Base-by-base conservation (phyloP, 495 filamentous ascomycete species). In the Podospora fimiseda region DNA sequence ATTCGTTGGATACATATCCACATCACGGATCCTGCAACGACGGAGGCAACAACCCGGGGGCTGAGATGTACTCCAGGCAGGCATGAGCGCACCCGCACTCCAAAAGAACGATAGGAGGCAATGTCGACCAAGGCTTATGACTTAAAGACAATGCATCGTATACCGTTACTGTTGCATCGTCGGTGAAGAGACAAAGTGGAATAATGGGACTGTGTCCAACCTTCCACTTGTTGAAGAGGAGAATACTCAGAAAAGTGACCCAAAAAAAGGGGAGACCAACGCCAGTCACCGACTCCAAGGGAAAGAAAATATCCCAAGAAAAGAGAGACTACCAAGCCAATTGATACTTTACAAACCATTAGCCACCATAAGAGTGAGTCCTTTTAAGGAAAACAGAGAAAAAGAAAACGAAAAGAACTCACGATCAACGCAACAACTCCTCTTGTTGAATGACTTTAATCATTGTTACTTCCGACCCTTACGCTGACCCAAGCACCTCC, bases 61-160 rank as follows among this genome's bases (percentile, higher is more conserved):
- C 93, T 74, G 16, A 89, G 72, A 63, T 88, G 87, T 46, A 92
- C 84, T 22, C 88, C 89, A 24, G 81, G 84, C 89, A 24, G 81
- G 84, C 1, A 85, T 64, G 48, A 93, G 79, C 0, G 88, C 85
- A 5, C 74, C 72, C n/a, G n/a, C 9, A 81, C 80, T n/a, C 84
- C 81, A 2, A 89, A 79, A 86, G 68, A 88, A 89, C 22, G 89
- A 74, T 0, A 86, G 86, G 18, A 90, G 75, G 62, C 81, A 89
- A 69, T 88, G 7, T 78, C 69, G 54, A 88, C 87, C 71, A 88
- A 88, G 50, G 85, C 80, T 58, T 80, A 80, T 43, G 78, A 79
- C 64, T 89, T 84, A 50, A 76, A 71, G 83, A 83, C 53, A 74
- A 76, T 48, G 82, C 70, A 8, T 69, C 61, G 11, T 85, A 74